Conservation (phyloP, 148 eudicot genomes). For the Rhododendron vialii region DNA sequence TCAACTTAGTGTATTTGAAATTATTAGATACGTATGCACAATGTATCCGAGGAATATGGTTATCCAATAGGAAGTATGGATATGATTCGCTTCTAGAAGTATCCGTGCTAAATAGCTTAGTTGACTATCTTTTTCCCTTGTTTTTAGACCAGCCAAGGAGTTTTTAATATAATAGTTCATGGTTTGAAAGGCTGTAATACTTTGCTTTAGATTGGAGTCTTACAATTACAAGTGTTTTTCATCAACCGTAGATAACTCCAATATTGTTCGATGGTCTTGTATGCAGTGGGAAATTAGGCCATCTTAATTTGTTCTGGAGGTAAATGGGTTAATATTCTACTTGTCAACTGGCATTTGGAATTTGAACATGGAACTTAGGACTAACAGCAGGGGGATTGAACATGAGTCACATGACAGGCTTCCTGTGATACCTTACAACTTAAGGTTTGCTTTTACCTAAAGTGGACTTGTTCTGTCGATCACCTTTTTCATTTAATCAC, state of each 20-base stretch:
- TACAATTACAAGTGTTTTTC: not conserved
- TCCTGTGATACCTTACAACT: not conserved
- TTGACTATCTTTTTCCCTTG: not conserved
- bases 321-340: not conserved
- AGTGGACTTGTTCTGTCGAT: not conserved
- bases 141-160: not conserved
- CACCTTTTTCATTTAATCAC: not conserved
- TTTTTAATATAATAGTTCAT: not conserved
- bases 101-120: not conserved
- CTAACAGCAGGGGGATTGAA: not conserved
- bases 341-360: not conserved
- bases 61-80: not conserved
- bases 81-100: not conserved
- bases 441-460: not conserved
- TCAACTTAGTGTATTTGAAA: not conserved
- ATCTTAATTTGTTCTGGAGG: not conserved
- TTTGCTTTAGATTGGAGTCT: not conserved
- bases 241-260: not conserved
- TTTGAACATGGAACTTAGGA: not conserved
- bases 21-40: not conserved
- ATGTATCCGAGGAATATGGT: not conserved
- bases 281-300: not conserved
- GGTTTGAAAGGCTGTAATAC: not conserved
- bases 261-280: not conserved
- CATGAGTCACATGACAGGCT: not conserved